phyloP scores from a whole-genome alignment of 257 asterid genomes.

The Thymus mandschuricus region DNA sequence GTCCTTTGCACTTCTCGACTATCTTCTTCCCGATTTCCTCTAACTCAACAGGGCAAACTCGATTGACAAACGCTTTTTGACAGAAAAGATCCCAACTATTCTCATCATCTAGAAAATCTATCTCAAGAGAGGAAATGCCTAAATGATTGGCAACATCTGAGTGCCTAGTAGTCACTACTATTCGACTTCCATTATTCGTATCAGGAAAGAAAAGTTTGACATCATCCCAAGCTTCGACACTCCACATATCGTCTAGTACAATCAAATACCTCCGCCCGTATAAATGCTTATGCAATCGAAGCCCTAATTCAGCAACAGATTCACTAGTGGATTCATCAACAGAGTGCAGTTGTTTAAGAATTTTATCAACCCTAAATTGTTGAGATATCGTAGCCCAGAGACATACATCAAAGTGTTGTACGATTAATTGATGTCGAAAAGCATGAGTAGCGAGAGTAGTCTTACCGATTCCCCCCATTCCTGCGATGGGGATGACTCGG shows the following conservation, averaged over 20 bases:
- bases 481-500: background rate
- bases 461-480: constrained; percentile 18
- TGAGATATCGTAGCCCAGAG: constrained; percentile 4
- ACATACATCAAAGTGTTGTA: background rate
- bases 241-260: too few species aligned
- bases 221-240: too few species aligned
- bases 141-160: background rate
- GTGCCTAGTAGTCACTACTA: background rate
- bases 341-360: background rate
- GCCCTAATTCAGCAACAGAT: background rate
- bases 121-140: background rate
- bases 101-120: background rate
- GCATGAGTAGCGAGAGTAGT: background rate
- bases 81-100: background rate
- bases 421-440: background rate
- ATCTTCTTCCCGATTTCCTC: background rate
- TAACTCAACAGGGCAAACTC: background rate
- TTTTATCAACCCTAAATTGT: too few species aligned
- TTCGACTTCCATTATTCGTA: background rate
- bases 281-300: background rate
- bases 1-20: background rate
- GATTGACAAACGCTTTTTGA: background rate
- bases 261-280: too few species aligned
- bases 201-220: too few species aligned
- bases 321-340: background rate